Evolutionary conservation across 768 basidiomycete genomes (phyloP).

Genomic region (Tricholoma terreum): DNA sequence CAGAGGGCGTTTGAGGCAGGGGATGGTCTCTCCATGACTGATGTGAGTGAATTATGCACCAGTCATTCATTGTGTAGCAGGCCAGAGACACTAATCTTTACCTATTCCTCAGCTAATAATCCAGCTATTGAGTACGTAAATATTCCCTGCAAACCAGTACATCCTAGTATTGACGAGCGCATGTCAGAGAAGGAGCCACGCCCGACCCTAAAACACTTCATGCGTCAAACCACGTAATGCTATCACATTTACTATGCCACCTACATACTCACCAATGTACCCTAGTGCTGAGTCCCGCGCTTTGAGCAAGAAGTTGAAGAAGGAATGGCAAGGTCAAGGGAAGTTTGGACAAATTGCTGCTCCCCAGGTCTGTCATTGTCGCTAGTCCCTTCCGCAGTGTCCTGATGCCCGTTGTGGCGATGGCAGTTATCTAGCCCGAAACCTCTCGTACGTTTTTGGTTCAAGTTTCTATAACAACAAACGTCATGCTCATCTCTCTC

Average conservation of each 20-base stretch:
- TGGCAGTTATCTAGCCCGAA: background rate
- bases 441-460: background rate
- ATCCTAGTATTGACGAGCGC: background rate
- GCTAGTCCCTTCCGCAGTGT: background rate
- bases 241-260: background rate
- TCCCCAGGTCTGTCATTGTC: background rate
- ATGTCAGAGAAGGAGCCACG: background rate
- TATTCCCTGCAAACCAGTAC: no score
- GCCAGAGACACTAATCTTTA: background rate
- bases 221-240: background rate
- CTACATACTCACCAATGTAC: background rate
- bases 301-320: background rate
- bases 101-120: background rate
- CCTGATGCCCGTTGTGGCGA: background rate
- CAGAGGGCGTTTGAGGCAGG: background rate
- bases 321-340: background rate
- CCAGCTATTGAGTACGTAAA: background rate
- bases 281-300: background rate
- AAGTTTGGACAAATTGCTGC: background rate
- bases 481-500: background rate
- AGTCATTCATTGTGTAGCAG: background rate
- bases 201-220: background rate
- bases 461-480: background rate
- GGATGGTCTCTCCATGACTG: conserved; percentile 1
- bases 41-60: background rate